Evolutionary conservation across 306 rosid genomes (phyloP), one percentile per base, ranked within the genome.

Genomic region (Quercus berberidifolia): DNA sequence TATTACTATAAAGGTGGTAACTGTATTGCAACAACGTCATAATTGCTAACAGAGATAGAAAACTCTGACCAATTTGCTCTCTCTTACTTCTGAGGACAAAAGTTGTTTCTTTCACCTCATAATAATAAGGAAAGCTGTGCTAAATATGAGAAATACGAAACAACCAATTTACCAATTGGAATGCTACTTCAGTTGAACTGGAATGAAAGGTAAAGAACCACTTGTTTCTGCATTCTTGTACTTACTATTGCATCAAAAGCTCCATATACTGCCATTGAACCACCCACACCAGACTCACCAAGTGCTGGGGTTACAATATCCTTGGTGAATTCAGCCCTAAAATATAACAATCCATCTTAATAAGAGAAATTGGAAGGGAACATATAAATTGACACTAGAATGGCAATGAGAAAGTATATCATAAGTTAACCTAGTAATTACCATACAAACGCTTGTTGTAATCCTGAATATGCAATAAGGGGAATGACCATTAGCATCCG

Each of bases 361-460:
- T 55, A 72, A 71, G 51, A 59, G 13, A 76, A 74, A 73, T 74
- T 7, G 76, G 20, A 63, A 73, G 64, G 62, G 35, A 56, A 70
- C 18, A 62, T 67, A n/a, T 76, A 43, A 76, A 75, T 19, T 71
- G 70, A 69, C n/a, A 51, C 6, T 21, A 64, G 54, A 77, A 78
- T 67, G 64, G 57, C 55, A 63, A 70, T 10, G 54, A 80, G 83
- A 77, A 72, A 49, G 67, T 69, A 77, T 78, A 58, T 57, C 17
- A 49, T 75, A 64, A 78, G 71, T 83, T 64, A 63, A 51, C 77
- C 57, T 49, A 73, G 86, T 83, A 80, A 79, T 89, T 90, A 95
- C 99, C 99, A 95, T 20, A 89, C 99, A 87, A 95, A 95, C 79
- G 99, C 97, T 77, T 91, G 97, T 73, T 95, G 98, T 76, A 95